A percentile compares a stretch with the other conserved stretches of the same genome.
Evolutionary conservation across 2,329 filamentous ascomycete genomes (phyloP).

Genomic region (Pseudogymnoascus sp.): DNA sequence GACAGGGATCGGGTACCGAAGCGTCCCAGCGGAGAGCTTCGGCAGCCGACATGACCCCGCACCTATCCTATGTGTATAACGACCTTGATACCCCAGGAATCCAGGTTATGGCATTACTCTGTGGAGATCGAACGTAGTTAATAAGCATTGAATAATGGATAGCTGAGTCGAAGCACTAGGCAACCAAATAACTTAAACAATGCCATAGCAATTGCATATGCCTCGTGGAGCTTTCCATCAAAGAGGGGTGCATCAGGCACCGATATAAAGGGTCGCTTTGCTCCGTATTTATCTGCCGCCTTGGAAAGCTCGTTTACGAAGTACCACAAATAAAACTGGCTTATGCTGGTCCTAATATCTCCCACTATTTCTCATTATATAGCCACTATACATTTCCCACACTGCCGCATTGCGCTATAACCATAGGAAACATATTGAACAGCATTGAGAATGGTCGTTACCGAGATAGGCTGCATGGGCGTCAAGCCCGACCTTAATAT

Average conservation of each 20-base stretch:
- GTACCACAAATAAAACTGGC: background rate
- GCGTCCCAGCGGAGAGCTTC: background rate
- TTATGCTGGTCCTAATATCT: background rate
- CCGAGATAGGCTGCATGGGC: slow-evolving; percentile 21
- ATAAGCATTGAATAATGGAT: background rate
- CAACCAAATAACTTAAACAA: background rate
- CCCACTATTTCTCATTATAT: background rate
- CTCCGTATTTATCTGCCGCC: background rate
- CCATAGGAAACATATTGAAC: background rate
- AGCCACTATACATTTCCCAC: too few relatives aligned
- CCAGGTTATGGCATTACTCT: background rate
- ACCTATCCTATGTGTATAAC: too few relatives aligned
- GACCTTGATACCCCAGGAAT: background rate
- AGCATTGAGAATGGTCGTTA: slow-evolving; percentile 15
- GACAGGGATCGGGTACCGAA: too few relatives aligned
- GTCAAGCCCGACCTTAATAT: slow-evolving; percentile 19
- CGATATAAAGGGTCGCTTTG: background rate
- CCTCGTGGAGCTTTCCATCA: background rate
- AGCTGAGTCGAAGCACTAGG: background rate
- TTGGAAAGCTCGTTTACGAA: background rate
- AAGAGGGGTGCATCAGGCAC: background rate
- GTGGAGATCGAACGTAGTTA: background rate
- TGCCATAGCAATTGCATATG: background rate
- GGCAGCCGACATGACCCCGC: background rate
- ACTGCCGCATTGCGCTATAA: too few relatives aligned